Percentiles rank a stretch among this genome's conserved stretches.
Evolutionary conservation across 768 basidiomycete genomes (phyloP).

Genomic region (Agrocybe pediades): DNA sequence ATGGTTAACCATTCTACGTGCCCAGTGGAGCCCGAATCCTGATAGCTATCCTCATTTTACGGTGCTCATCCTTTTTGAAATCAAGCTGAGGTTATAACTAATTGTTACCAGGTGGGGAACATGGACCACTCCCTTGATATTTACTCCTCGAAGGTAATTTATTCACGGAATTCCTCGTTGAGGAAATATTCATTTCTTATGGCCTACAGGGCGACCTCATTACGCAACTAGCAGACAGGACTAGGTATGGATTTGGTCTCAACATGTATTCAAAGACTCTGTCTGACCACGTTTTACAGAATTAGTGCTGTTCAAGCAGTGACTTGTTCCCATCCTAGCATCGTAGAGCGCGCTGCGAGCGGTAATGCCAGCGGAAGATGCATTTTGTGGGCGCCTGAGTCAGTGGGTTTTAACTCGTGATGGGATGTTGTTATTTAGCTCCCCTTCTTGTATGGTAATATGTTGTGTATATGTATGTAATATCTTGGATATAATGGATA

Average conservation of each 20-base stretch:
- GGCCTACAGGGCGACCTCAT: constrained; percentile 64
- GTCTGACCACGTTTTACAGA: constrained; percentile 33
- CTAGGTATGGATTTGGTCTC: constrained; percentile 39
- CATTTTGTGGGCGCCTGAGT: constrained; percentile 66
- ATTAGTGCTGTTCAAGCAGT: constrained; percentile 88
- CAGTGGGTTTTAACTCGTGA: constrained; percentile 8
- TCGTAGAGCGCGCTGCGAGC: constrained; percentile 73
- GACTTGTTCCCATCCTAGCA: constrained; percentile 80
- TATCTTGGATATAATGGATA: constrained; percentile 2
- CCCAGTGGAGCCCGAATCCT: constrained; percentile 79
- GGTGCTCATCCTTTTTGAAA: constrained; percentile 38
- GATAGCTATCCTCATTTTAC: constrained; percentile 85
- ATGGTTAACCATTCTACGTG: constrained; percentile 79
- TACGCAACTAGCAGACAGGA: constrained; percentile 58
- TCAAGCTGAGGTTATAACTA: not conserved
- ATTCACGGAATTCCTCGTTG: not conserved
- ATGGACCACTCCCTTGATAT: constrained; percentile 81
- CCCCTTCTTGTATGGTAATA: constrained; percentile 7
- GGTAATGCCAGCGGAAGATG: constrained; percentile 83
- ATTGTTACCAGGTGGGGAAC: constrained; percentile 58
- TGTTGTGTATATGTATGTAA: constrained; percentile 7
- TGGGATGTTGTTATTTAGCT: constrained; percentile 1
- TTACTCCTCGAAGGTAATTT: constrained; percentile 64
- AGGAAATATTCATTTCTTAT: not conserved
- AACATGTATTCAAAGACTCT: constrained; percentile 1